Percentiles rank a stretch among this genome's conserved stretches.
phyloP scores from a whole-genome alignment of 2,329 filamentous ascomycete genomes.

The Whalleya microplaca region DNA sequence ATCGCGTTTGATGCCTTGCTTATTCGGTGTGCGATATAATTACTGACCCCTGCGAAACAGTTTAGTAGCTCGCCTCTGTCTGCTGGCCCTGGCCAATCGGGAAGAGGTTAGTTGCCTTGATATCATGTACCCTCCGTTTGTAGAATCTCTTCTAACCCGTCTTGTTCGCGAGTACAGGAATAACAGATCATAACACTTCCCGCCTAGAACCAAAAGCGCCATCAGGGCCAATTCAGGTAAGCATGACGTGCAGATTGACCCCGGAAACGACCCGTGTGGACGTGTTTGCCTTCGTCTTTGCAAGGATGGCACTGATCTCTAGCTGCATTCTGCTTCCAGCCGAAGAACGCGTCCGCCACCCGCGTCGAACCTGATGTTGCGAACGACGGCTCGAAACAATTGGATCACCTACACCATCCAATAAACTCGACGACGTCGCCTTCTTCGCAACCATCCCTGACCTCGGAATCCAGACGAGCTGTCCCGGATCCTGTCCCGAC shows the following conservation, averaged over 20 bases:
- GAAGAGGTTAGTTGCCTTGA: slow-evolving; percentile 9
- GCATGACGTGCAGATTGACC: slow-evolving; percentile 13
- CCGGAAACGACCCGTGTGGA: neutral
- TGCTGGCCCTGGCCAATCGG: slow-evolving; percentile 8
- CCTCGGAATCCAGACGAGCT: slow-evolving; percentile 7
- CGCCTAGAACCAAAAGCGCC: neutral
- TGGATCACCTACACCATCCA: slow-evolving; percentile 3
- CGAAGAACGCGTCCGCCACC: slow-evolving; percentile 32
- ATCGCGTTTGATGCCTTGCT: slow-evolving; percentile 11
- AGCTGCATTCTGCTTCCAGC: slow-evolving; percentile 17
- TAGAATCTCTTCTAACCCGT: neutral
- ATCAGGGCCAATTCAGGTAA: slow-evolving; percentile 7
- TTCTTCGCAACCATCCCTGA: slow-evolving; percentile 4
- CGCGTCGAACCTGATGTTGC: slow-evolving; percentile 2
- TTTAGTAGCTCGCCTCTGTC: slow-evolving; percentile 23
- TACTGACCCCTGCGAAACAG: slow-evolving; percentile 17
- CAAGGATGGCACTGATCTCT: slow-evolving; percentile 36
- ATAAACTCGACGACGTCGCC: slow-evolving; percentile 1
- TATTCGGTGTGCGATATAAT: too few species aligned
- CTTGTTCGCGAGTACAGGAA: neutral
- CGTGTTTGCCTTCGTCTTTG: slow-evolving; percentile 4
- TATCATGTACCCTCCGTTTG: neutral
- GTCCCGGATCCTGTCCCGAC: slow-evolving; percentile 5
- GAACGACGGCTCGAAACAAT: slow-evolving; percentile 9
- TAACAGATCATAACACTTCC: slow-evolving; percentile 3